Conservation (phyloP, 2,329 filamentous ascomycete genomes). For the Sclerotinia subarctica region DNA sequence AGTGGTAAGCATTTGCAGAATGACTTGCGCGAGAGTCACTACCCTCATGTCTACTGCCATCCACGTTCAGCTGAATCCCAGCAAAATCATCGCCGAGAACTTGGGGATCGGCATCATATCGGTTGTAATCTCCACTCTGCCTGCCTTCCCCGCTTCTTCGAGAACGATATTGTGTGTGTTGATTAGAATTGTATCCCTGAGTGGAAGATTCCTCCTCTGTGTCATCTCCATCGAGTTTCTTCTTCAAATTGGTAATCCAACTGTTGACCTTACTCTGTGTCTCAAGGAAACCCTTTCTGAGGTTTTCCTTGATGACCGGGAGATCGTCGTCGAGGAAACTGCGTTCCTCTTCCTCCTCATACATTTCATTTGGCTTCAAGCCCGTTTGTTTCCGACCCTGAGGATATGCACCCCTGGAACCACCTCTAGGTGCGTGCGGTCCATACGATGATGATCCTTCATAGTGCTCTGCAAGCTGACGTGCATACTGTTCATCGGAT, state of each 20-base stretch:
- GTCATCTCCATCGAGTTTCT: conserved; percentile 88
- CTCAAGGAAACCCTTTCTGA: conserved; percentile 91
- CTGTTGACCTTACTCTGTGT: conserved; percentile 90
- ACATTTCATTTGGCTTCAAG: conserved; percentile 49
- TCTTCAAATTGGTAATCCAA: conserved; percentile 89
- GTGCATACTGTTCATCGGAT: conserved; percentile 85
- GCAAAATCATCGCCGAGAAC: conserved; percentile 88
- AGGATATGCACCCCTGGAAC: conserved; percentile 33
- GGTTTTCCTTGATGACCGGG: conserved; percentile 86
- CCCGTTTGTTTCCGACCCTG: conserved; percentile 50
- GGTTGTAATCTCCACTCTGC: conserved; percentile 81
- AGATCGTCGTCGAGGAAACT: conserved; percentile 97
- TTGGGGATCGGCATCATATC: conserved; percentile 92
- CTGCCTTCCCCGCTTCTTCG: conserved; percentile 62
- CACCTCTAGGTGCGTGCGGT: conserved; percentile 42
- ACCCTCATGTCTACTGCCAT: conserved; percentile 53
- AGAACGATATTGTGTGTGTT: conserved; percentile 27
- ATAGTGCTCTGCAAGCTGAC: conserved; percentile 90
- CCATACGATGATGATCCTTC: conserved; percentile 56
- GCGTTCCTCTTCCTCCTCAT: conserved; percentile 69
- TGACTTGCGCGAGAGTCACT: background rate
- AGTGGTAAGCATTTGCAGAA: conserved; percentile 31
- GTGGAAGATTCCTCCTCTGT: conserved; percentile 46
- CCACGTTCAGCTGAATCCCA: conserved; percentile 62
- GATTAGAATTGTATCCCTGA: conserved; percentile 39